phyloP scores from a whole-genome alignment of 2,329 filamentous ascomycete species.

The Pestalotiopsis fici region DNA sequence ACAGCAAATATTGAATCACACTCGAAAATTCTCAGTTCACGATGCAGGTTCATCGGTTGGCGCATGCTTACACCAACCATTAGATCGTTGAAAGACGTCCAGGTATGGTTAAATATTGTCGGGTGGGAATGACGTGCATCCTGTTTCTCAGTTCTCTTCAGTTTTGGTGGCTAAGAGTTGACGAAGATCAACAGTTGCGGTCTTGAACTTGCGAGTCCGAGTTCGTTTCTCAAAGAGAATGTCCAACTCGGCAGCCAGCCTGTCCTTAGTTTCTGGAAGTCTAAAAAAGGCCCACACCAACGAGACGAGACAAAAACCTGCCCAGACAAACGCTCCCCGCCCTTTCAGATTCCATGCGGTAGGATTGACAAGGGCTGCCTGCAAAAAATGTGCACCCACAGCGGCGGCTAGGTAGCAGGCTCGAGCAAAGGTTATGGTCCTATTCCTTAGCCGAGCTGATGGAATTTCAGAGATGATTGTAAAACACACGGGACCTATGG shows the following conservation, averaged over 20 bases:
- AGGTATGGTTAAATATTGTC: too few species aligned
- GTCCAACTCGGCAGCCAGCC: constrained; percentile 13
- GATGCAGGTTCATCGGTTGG: too few species aligned
- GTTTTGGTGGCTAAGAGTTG: too few species aligned
- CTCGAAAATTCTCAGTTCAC: too few species aligned
- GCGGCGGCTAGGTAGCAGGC: constrained; percentile 14
- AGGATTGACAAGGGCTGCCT: not conserved
- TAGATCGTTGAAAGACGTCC: too few species aligned
- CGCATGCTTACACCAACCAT: too few species aligned
- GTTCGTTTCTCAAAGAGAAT: constrained; percentile 11
- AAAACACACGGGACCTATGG: constrained; percentile 13
- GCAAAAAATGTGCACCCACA: not conserved
- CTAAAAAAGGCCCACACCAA: constrained; percentile 14
- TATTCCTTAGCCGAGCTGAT: constrained; percentile 8
- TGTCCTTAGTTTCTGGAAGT: constrained; percentile 14
- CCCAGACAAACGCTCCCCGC: constrained; percentile 11
- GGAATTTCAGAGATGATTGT: constrained; percentile 13
- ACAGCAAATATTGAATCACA: too few species aligned
- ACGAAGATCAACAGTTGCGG: constrained; percentile 6
- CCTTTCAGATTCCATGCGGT: constrained; percentile 11
- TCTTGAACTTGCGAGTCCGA: constrained; percentile 13
- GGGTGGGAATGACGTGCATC: too few species aligned
- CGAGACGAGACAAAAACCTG: constrained; percentile 11
- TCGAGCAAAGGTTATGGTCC: constrained; percentile 11
- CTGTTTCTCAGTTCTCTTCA: too few species aligned